Evolutionary conservation across 805 yeast species (phyloP).

Genomic region (Hanseniaspora guilliermondii): DNA sequence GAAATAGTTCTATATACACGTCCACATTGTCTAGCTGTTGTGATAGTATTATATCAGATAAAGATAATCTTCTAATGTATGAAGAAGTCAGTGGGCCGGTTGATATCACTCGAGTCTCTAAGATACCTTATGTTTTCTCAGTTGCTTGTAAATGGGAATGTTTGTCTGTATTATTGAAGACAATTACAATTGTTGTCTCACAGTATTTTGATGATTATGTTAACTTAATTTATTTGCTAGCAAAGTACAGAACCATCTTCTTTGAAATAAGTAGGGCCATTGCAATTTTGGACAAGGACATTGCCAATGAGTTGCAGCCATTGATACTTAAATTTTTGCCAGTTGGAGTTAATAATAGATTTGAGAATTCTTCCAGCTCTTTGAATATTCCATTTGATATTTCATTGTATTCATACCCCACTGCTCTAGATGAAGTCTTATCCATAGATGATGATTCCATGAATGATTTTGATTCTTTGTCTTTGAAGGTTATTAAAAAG

Average conservation of each 20-base stretch:
- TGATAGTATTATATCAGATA: background rate
- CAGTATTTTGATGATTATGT: conserved; percentile 41
- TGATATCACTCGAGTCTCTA: conserved; percentile 8
- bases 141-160: conserved; percentile 39
- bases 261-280: conserved; percentile 2
- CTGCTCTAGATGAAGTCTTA: conserved; percentile 6
- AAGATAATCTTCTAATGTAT: background rate
- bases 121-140: conserved; percentile 16
- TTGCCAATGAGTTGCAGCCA: conserved; percentile 3
- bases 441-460: conserved; percentile 10
- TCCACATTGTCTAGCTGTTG: background rate
- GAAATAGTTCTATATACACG: background rate
- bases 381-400: conserved; percentile 11
- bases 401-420: background rate
- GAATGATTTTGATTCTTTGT: conserved; percentile 3
- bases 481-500: background rate
- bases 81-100: background rate
- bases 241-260: conserved; percentile 28
- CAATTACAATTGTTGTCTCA: conserved; percentile 41
- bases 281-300: background rate
- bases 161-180: conserved; percentile 45
- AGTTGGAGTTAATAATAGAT: conserved; percentile 9
- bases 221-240: conserved; percentile 40
- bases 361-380: background rate
- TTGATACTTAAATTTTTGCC: conserved; percentile 10